Conservation (phyloP, 495 filamentous ascomycete species). For the Penicillium ochrochloron region DNA sequence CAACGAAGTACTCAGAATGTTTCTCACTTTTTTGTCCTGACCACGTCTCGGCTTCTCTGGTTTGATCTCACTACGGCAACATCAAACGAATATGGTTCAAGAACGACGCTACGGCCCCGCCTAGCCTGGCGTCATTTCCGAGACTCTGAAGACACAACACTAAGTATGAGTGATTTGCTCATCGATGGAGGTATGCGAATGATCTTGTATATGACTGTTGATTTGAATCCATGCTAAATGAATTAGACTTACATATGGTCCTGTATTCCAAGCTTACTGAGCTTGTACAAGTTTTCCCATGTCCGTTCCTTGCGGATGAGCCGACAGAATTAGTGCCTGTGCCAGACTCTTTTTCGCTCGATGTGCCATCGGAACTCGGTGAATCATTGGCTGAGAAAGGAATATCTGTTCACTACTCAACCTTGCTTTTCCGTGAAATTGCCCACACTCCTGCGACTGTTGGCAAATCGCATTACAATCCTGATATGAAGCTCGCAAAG, state of each 20-base stretch:
- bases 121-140: conserved; percentile 53
- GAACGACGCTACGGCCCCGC: conserved; percentile 28
- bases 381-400: conserved; percentile 8
- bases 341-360: conserved; percentile 49
- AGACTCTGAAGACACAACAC: conserved; percentile 50
- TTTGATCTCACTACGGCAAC: conserved; percentile 33
- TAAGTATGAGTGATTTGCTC: conserved; percentile 40
- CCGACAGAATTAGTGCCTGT: conserved; percentile 26
- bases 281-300: conserved; percentile 43
- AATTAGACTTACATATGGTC: conserved; percentile 38
- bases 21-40: conserved; percentile 61
- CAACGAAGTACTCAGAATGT: conserved; percentile 48
- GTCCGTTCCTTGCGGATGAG: conserved; percentile 29
- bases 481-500: conserved; percentile 38
- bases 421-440: conserved; percentile 44
- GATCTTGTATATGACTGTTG: background rate
- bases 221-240: conserved; percentile 13
- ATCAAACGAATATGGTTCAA: conserved; percentile 16
- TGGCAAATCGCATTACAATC: conserved; percentile 24
- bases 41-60: conserved; percentile 51
- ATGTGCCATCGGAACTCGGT: conserved; percentile 32
- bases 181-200: conserved; percentile 36
- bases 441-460: conserved; percentile 25
- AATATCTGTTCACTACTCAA: conserved; percentile 28
- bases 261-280: conserved; percentile 52